Percentiles rank a stretch among this genome's conserved stretches.
phyloP scores from a whole-genome alignment of 148 eudicot genomes.

The Silene conica region DNA sequence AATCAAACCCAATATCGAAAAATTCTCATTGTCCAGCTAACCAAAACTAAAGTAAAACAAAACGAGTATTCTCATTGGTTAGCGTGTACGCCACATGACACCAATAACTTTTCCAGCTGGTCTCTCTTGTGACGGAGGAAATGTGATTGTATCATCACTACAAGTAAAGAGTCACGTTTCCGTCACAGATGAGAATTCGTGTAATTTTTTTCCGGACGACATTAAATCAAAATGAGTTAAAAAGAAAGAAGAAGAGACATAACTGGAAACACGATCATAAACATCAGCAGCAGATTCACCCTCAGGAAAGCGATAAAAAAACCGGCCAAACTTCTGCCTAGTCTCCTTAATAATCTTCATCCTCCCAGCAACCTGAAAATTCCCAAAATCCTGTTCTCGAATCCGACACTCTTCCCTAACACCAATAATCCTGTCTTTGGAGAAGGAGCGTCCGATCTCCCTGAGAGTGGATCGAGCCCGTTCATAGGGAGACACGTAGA shows the following conservation, averaged over 20 bases:
- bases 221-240: no score
- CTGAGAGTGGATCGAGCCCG: conserved; percentile 67
- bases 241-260: not conserved
- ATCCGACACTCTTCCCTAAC: conserved; percentile 85
- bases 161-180: no score
- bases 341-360: conserved; percentile 65
- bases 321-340: conserved; percentile 66
- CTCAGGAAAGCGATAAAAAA: conserved; percentile 86
- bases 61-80: no score
- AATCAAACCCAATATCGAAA: no score
- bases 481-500: conserved; percentile 80
- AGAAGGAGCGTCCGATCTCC: conserved; percentile 66
- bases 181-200: no score
- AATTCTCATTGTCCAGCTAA: no score
- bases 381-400: conserved; percentile 91
- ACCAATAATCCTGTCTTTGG: conserved; percentile 49
- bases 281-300: conserved; percentile 98
- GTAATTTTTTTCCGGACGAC: no score
- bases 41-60: no score
- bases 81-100: no score
- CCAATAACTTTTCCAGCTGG: no score
- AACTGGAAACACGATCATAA: conserved; percentile 91
- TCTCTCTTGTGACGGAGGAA: no score
- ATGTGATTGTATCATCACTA: no score
- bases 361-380: conserved; percentile 67